Percentiles rank a stretch among this genome's conserved stretches.
These are phyloP conservation scores for Leccinum aurantiacum DNA, from an alignment of 768 basidiomycete species.

Conservation along the genomic window DNA sequence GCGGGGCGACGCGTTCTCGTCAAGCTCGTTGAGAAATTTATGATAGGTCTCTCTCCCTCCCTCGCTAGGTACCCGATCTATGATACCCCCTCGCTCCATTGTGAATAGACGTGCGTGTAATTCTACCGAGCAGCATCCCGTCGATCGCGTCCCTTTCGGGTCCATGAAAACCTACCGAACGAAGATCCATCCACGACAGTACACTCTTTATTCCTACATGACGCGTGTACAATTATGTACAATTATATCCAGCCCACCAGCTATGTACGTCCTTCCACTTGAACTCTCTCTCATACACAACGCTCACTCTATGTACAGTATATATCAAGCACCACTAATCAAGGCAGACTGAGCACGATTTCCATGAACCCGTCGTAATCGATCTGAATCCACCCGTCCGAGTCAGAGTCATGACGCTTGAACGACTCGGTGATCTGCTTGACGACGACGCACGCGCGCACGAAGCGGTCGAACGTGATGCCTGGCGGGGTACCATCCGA, in stretches of 20 bases:
- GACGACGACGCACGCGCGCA: slow-evolving; percentile 80
- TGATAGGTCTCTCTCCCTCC: slow-evolving; percentile 7
- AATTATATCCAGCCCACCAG: neutral
- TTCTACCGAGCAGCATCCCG: neutral
- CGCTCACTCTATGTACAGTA: neutral
- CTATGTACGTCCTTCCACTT: neutral
- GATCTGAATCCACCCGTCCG: slow-evolving; percentile 53
- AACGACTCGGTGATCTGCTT: slow-evolving; percentile 78
- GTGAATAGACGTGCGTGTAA: neutral
- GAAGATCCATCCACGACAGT: neutral
- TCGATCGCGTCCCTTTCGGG: neutral
- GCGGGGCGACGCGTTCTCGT: slow-evolving; percentile 33
- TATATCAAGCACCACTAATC: slow-evolving; percentile 11
- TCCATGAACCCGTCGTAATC: slow-evolving; percentile 58
- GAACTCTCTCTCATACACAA: neutral
- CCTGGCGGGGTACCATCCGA: slow-evolving; percentile 45
- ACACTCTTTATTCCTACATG: slow-evolving; percentile 14
- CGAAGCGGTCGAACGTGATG: slow-evolving; percentile 85
- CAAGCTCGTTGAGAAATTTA: slow-evolving; percentile 21
- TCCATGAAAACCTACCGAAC: neutral
- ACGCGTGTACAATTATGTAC: neutral
- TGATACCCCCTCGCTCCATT: neutral
- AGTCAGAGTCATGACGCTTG: slow-evolving; percentile 60
- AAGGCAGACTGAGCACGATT: slow-evolving; percentile 47
- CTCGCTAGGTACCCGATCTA: neutral